A percentile compares a stretch with the other conserved stretches of the same genome.
Conservation (phyloP, 2,329 filamentous ascomycete species). For the Epichloe sp. region DNA sequence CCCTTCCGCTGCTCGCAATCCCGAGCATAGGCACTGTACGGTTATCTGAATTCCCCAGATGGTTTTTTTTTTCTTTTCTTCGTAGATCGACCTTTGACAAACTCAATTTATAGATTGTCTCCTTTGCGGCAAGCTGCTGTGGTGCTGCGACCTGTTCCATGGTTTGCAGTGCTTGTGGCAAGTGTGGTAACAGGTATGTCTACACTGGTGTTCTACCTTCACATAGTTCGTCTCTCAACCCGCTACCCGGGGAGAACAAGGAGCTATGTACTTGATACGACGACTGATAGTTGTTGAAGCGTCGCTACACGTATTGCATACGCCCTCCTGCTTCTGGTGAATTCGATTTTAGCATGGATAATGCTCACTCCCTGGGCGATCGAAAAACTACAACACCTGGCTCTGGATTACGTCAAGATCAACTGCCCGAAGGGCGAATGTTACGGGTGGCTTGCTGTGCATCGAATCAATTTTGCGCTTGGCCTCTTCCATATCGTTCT, state of each 20-base stretch:
- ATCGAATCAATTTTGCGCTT: constrained; percentile 95
- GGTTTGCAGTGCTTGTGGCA: constrained; percentile 89
- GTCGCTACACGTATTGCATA: constrained; percentile 96
- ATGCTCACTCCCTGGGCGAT: constrained; percentile 99
- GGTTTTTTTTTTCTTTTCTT: neutral
- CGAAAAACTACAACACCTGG: constrained; percentile 83
- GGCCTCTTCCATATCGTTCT: constrained; percentile 87
- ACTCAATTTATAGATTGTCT: constrained; percentile 44
- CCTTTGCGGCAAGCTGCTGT: constrained; percentile 80
- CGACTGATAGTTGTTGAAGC: constrained; percentile 29
- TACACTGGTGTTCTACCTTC: neutral
- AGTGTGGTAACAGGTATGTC: constrained; percentile 80
- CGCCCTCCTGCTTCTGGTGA: constrained; percentile 84
- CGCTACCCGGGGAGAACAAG: neutral
- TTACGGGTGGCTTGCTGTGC: constrained; percentile 90
- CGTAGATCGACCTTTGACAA: neutral
- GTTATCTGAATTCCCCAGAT: constrained; percentile 11
- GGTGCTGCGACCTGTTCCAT: constrained; percentile 94
- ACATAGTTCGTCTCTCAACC: neutral
- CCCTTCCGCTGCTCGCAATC: constrained; percentile 75
- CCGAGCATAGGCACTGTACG: constrained; percentile 77
- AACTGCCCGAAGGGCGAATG: constrained; percentile 83
- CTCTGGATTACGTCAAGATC: constrained; percentile 92
- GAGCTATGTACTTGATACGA: neutral
- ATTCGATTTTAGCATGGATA: constrained; percentile 95